Base-by-base conservation (phyloP, 129 eudicot genomes). In the Lactuca saligna region DNA sequence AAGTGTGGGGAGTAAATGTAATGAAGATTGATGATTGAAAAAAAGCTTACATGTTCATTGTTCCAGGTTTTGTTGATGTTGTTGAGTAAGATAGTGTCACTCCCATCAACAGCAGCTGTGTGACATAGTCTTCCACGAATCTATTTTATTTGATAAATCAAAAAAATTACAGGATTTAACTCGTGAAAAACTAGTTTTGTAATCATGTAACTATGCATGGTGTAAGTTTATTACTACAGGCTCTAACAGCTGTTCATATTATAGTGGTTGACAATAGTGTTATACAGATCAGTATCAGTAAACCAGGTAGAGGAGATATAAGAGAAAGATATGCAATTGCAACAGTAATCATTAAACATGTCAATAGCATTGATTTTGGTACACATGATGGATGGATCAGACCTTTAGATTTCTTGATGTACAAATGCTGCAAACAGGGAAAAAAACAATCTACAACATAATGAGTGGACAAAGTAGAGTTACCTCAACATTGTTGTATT, bases 1-100 rank as follows among this genome's bases (percentile, higher is more conserved):
- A 50, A 35, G 39, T 73, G 13, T 35, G 34, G 62, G 9, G 58
- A 56, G 7, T 35, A 6, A 34, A 57, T 59, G 29, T 1, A 25
- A 9, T 42, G 14, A 65, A 42, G 44, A 32, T 17, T 35, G 49
- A 49, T 25, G 25, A 51, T 63, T 9, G 70, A 29, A 37, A 62
- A 41, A 50, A 34, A 56, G 54, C 88, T 86, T 80, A 89, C 96
- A 61, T 89, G 82, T 69, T 84, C 81, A 49, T 49, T 78, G 79
- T 80, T 89, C 96, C 96, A 89, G 35, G 70, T 82, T 72, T 72
- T 89, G 80, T 86, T 75, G 14, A 89, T 84, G 73, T 84, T 82
- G 60, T 79, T 76, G 66, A 89, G 94, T 78, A 68, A 80, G 68
- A 89, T 64, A 16, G 94, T 89, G 76, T 87, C 94, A 44, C 61